Conservation (phyloP, 306 rosid species). For the Trifolium pratense region DNA sequence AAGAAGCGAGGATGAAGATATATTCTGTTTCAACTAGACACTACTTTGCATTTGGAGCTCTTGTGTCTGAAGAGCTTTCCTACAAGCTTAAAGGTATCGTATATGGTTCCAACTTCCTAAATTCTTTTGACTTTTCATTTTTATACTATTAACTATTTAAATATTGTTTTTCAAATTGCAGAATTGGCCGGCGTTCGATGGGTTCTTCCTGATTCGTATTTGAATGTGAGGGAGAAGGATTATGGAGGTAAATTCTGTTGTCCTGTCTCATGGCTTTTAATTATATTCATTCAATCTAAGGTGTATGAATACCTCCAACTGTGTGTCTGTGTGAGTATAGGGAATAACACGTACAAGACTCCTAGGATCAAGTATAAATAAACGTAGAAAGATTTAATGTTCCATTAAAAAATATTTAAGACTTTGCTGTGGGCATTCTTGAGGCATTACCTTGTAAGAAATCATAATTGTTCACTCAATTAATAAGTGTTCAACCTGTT, state of each 20-base stretch:
- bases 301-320: not conserved
- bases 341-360: not conserved
- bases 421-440: not conserved
- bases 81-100: conserved; percentile 74
- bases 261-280: conserved; percentile 14
- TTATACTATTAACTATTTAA: not conserved
- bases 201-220: conserved; percentile 98
- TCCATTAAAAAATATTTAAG: not conserved
- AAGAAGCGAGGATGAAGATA: conserved; percentile 90
- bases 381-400: not conserved
- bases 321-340: not conserved
- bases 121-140: not conserved
- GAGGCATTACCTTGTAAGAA: not conserved
- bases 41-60: conserved; percentile 91
- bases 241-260: conserved; percentile 74
- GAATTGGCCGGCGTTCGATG: conserved; percentile 85
- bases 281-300: not conserved
- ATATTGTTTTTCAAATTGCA: conserved; percentile 38
- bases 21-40: conserved; percentile 93
- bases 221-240: conserved; percentile 90
- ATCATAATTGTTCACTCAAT: not conserved
- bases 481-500: not conserved
- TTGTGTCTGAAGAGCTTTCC: conserved; percentile 81
- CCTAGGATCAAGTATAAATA: not conserved
- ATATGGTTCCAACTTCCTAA: not conserved